Conservation (phyloP, 352 stramenopile species). For the Globisporangium splendens region DNA sequence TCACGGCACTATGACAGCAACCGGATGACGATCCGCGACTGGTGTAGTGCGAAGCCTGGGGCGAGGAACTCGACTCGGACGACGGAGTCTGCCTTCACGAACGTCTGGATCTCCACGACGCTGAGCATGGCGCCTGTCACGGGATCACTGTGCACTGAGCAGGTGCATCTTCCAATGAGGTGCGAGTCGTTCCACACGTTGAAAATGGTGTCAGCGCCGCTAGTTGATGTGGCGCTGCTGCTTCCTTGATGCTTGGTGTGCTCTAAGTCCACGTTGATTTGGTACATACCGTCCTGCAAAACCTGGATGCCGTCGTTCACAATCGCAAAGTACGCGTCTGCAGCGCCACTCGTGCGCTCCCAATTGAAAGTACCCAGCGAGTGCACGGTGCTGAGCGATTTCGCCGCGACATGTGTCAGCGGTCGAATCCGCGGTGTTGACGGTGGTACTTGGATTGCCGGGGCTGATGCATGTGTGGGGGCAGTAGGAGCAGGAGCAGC, state of each 20-base stretch:
- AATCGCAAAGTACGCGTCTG: conserved; percentile 19
- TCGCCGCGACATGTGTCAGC: too few relatives aligned
- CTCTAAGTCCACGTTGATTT: conserved; percentile 35
- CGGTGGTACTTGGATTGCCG: too few relatives aligned
- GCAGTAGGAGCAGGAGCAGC: too few relatives aligned
- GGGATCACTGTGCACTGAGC: conserved; percentile 12
- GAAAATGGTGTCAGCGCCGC: conserved; percentile 14
- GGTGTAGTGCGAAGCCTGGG: conserved; percentile 15
- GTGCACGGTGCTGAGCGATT: neutral
- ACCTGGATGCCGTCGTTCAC: conserved; percentile 26
- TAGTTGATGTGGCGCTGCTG: too few relatives aligned
- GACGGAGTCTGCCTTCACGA: conserved; percentile 18
- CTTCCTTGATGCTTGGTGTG: conserved; percentile 2
- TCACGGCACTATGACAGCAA: conserved; percentile 3
- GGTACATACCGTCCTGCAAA: conserved; percentile 18
- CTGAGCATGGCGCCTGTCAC: conserved; percentile 16
- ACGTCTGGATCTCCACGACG: conserved; percentile 22
- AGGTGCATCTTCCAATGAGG: conserved; percentile 4
- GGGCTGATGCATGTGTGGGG: too few relatives aligned
- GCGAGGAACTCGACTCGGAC: conserved; percentile 29
- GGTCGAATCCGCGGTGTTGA: too few relatives aligned
- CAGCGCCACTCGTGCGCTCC: conserved; percentile 15
- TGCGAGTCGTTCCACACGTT: conserved; percentile 25
- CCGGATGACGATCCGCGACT: conserved; percentile 9
- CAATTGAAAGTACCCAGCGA: conserved; percentile 26